Evolutionary conservation across 495 filamentous ascomycete species (phyloP), one percentile per base, ranked within the genome.

Genomic region (Talaromyces stipitatus): DNA sequence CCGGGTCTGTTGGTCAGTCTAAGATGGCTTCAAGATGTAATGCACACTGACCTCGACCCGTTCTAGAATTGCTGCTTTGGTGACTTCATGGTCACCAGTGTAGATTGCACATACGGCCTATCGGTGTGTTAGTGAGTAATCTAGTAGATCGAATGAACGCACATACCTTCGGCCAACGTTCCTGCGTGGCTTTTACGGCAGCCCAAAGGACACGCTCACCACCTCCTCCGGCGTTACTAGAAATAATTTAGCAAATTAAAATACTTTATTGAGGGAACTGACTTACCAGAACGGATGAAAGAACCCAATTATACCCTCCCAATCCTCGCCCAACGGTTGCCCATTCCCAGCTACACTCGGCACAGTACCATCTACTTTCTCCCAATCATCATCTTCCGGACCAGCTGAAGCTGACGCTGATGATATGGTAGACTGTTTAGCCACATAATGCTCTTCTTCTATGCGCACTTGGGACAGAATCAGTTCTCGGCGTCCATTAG

Each of bases 201-300:
- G 92, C 92, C 91, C 94, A 98, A 41, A 98, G 82, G 27, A 98
- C 95, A 68, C 94, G 82, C 74, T 98, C 94, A 57, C 95, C 94
- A 38, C 94, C 94, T 29, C 94, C 94, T 26, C 92, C 94, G 38
- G 94, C 95, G 73, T 97, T 97, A 70, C 90, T 92, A 61, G 57
- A 38, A 23, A 56, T 52, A 45, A 11, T 27, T 52, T 2, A 2
- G 41, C 22, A 9, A 26, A 55, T 22, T 32, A 26, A 50, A 28
- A 38, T 45, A 51, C 26, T 59, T 22, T 36, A 56, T 14, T 55
- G 26, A 24, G 41, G 6, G 41, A 46, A 32, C 50, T 23, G n/a
- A 66, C 80, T 54, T 71, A 90, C 88, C 91, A 96, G 70, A 95
- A 97, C 9, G 94, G 94, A 67, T 98, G 94, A 65, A 98, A 95